phyloP scores from a whole-genome alignment of 345 rosid genomes.

The Adansonia digitata region DNA sequence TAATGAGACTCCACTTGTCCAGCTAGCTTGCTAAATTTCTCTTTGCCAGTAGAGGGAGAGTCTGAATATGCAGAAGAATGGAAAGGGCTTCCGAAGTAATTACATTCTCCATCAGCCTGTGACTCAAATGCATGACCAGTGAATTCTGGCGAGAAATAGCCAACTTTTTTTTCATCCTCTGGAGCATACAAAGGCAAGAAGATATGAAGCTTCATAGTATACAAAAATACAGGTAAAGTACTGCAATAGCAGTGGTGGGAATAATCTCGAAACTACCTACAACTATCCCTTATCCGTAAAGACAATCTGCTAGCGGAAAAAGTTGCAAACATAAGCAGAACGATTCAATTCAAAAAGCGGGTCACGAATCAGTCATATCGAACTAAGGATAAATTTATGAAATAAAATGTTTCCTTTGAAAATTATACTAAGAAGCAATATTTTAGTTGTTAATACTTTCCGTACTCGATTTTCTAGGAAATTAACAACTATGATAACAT shows the following conservation, averaged over 20 bases:
- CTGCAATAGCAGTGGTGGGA: not conserved
- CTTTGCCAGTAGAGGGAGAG: conserved; percentile 18
- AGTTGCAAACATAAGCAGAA: not conserved
- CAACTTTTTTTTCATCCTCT: conserved; percentile 49
- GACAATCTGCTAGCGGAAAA: not conserved
- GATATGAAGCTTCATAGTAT: not conserved
- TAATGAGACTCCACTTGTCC: conserved; percentile 16
- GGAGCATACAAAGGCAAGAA: conserved; percentile 20
- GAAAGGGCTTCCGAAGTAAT: conserved; percentile 12
- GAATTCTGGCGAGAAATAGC: conserved; percentile 54
- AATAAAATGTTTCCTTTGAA: not conserved
- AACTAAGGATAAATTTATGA: too few relatives aligned
- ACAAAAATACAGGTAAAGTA: too few relatives aligned
- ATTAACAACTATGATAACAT: not conserved
- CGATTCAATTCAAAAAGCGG: not conserved
- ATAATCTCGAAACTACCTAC: not conserved
- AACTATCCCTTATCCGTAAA: not conserved
- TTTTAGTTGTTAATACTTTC: not conserved
- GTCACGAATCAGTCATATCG: not conserved
- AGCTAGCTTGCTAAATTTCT: conserved; percentile 17
- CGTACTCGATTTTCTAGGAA: too few relatives aligned
- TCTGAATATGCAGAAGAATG: conserved; percentile 18
- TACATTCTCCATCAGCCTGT: conserved; percentile 21
- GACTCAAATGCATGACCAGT: conserved; percentile 21
- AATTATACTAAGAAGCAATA: not conserved